Conservation (phyloP, 2,329 filamentous ascomycete species). For the Verticillium alfalfae region DNA sequence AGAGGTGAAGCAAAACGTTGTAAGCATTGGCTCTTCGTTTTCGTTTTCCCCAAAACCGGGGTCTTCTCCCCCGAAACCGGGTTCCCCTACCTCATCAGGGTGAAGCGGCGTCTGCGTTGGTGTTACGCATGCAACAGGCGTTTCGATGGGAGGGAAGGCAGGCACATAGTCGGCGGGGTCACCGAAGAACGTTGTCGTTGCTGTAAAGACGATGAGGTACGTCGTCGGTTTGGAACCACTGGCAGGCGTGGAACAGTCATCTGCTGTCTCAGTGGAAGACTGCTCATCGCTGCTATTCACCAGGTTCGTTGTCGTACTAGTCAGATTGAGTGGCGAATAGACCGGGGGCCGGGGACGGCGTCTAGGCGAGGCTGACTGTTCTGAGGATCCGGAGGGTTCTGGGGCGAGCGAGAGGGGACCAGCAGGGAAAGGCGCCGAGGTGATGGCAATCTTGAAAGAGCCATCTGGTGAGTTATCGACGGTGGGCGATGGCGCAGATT, state of each 20-base stretch:
- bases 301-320: not conserved
- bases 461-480: not conserved
- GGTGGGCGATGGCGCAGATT: not conserved
- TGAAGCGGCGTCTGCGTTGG: not conserved
- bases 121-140: conserved; percentile 4
- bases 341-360: not conserved
- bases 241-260: not conserved
- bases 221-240: conserved; percentile 15
- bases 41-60: not conserved
- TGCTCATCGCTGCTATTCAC: not conserved
- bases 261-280: not conserved
- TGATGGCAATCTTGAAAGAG: not conserved
- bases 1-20: not conserved
- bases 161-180: conserved; percentile 40
- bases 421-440: no score
- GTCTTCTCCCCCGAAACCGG: not conserved
- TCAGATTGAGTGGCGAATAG: not conserved
- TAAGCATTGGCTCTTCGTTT: not conserved
- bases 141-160: conserved; percentile 33
- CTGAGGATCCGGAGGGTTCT: not conserved
- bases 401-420: no score
- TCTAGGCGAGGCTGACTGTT: not conserved
- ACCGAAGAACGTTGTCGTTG: conserved; percentile 43
- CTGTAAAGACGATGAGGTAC: conserved; percentile 41
- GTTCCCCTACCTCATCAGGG: not conserved